Base-by-base conservation (phyloP, 1,284 basidiomycete species). In the Heliocybe sulcata region DNA sequence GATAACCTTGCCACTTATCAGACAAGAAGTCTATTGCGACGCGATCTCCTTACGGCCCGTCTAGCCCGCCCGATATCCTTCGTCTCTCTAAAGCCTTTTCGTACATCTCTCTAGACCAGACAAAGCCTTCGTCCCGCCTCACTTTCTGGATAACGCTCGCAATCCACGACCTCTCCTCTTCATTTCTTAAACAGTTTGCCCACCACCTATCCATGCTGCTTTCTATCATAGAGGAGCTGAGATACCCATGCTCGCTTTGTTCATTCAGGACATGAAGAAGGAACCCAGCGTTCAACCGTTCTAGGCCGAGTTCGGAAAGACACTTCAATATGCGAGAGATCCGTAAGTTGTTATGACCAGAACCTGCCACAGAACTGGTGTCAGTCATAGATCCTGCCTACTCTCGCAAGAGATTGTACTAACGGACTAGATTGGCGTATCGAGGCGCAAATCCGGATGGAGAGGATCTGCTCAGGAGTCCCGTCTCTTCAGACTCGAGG, bases 291-390 rank as follows among this genome's bases (percentile, higher is more conserved):
- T 83, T 85, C 20, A 84, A 71, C 54, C 67, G 76, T 60, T 87
- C 84, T 45, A 85, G 65, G 14, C 80, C 83, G 55, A 87, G 66
- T 61, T 88, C 85, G 19, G 86, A 87, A 29, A 90, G 69, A 60
- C 80, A 85, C 67, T 91, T 90, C 62, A 91, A 70, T 58, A 91
- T 87, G 20, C 88, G 83, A 49, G 87, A 85, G 58, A 90, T 82
- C 35, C 88, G 83, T 56, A 90, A 79, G 68, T 90, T 79, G 69
- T 91, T 91, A 69, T 91, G 87, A 4, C 80, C 69, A 29, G 80
- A 79, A 48, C 74, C 85, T 87, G 61, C 12, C 31, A 55, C 19
- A 35, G 23, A 23, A 9, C 6, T 6, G 16, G 20, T 10, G 19
- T 35, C 10, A 26, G 52, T 14, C 20, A 20, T 26, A 23, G 25